Base-by-base conservation (phyloP, 768 basidiomycete genomes). In the Daedaleopsis nitida region DNA sequence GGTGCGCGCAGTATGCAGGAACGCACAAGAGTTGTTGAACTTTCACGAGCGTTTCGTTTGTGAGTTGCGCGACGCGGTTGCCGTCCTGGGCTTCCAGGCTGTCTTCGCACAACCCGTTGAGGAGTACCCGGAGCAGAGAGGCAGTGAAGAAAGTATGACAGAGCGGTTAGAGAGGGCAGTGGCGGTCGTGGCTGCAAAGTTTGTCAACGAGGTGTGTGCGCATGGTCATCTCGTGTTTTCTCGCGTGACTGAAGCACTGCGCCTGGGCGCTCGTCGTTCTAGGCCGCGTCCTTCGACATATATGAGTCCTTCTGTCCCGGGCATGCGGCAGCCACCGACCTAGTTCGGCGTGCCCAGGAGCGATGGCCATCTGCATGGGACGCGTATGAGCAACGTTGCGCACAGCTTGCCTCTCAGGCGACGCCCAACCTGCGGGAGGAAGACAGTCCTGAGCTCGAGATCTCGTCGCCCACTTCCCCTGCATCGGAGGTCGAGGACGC, bases 301-400 rank as follows among this genome's bases (percentile, higher is more conserved):
- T 99, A 99, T 76, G 85, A 94, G 71, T 75, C 81, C 13, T 98
- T 94, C 69, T 98, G 96, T 70, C 85, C 92, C 0, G 88, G 88
- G 0, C 96, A 98, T 69, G 83, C 86, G 53, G 89, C 91, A 66
- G 95, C 94, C 0, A 78, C 90, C 58, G 86, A 90, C 63, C 72
- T 93, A 23, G 78, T 96, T 0, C 85, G 89, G 60, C 83, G 81
- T 53, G 80, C 87, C 19, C 83, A 86, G 42, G 78, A 83, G 38
- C 86, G 86, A 55, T 80, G 86, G 63, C 80, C 86, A 1, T 60
- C 78, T 0, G 93, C 96, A 70, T 96, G 95, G 88, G 88, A 90
- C 21, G 80, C 83, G 10, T 97, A 88, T 68, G 96, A 98, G 69
- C 84, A 86, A 49, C 85, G 83, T 14, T 97, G 94, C 68, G 83